A percentile compares a stretch with the other conserved stretches of the same genome.
Evolutionary conservation across 306 rosid genomes (phyloP).

Genomic region (Cucurbita argyrosperma): DNA sequence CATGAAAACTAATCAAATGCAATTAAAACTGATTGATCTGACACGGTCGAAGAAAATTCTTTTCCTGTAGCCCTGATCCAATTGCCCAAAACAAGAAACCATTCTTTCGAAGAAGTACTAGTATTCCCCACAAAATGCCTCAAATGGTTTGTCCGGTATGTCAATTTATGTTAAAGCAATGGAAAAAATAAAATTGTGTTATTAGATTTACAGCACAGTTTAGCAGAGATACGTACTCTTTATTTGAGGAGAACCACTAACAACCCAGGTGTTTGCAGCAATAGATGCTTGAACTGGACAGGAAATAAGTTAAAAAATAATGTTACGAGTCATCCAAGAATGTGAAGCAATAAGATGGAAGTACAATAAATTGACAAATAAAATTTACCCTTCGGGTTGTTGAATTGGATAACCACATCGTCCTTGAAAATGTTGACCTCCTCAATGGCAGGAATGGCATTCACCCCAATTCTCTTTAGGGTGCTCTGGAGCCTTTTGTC

Average conservation of each 20-base stretch:
- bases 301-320: not conserved
- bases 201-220: not conserved
- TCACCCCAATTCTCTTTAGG: constrained; percentile 94
- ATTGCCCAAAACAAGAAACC: not conserved
- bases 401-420: constrained; percentile 81
- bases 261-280: constrained; percentile 99
- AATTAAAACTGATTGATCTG: not conserved
- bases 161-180: not conserved
- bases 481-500: constrained; percentile 98
- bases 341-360: not conserved
- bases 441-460: constrained; percentile 93
- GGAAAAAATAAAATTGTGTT: not conserved
- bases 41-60: not conserved
- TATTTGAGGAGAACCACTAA: constrained; percentile 91
- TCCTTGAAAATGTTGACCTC: constrained; percentile 95
- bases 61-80: not conserved
- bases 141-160: not conserved
- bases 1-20: not conserved
- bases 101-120: not conserved
- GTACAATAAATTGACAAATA: not conserved
- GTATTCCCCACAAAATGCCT: not conserved
- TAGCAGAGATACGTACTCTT: constrained; percentile 46
- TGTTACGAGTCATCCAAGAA: not conserved
- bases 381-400: constrained; percentile 68
- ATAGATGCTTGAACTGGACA: constrained; percentile 90